phyloP scores from a whole-genome alignment of 495 filamentous ascomycete species.

The Xylaria intraflava region DNA sequence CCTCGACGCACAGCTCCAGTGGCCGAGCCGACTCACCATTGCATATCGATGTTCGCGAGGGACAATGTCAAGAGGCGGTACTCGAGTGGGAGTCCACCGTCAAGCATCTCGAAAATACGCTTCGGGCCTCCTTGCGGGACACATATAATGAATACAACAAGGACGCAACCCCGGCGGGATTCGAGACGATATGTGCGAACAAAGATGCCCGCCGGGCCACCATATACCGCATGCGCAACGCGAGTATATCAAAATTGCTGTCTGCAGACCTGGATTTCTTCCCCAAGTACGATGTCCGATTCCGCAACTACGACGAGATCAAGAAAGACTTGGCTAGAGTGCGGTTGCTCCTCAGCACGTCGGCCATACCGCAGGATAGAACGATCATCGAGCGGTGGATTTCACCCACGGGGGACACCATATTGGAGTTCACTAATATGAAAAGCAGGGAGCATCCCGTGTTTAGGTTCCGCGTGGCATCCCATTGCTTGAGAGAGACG shows the following conservation, averaged over 20 bases:
- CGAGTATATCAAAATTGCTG: constrained; percentile 26
- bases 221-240: constrained; percentile 27
- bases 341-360: constrained; percentile 13
- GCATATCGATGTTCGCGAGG: background rate
- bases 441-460: constrained; percentile 19
- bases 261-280: constrained; percentile 26
- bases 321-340: constrained; percentile 16
- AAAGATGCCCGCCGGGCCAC: constrained; percentile 18
- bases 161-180: constrained; percentile 20
- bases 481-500: constrained; percentile 30
- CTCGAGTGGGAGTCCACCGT: constrained; percentile 28
- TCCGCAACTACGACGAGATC: constrained; percentile 24
- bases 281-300: constrained; percentile 16
- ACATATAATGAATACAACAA: constrained; percentile 28
- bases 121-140: constrained; percentile 21
- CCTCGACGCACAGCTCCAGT: constrained; percentile 2
- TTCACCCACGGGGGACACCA: constrained; percentile 25
- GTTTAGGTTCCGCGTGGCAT: constrained; percentile 34
- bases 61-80: constrained; percentile 19
- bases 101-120: constrained; percentile 19
- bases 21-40: background rate
- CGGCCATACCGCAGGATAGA: constrained; percentile 14
- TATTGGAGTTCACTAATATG: constrained; percentile 33
- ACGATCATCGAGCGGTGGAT: constrained; percentile 18
- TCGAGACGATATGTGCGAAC: constrained; percentile 22